phyloP scores from a whole-genome alignment of 73 alveolate species.

The Paramecium tetraurelia region DNA sequence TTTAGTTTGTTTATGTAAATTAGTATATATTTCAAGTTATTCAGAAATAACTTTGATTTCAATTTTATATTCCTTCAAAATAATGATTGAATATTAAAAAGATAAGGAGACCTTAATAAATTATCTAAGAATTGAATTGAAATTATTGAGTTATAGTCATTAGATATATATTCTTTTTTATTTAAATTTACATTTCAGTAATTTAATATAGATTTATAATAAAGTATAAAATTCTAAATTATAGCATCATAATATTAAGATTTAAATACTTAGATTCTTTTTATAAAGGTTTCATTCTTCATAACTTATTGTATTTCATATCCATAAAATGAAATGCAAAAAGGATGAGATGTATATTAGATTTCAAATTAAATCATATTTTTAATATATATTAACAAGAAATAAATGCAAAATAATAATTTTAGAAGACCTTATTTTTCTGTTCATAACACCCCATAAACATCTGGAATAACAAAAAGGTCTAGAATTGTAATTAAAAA shows the following conservation, averaged over 20 bases:
- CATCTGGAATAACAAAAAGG: neutral
- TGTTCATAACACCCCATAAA: neutral
- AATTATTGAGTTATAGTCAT: neutral
- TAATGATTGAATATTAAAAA: too few relatives aligned
- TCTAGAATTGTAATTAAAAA: neutral
- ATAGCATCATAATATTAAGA: neutral
- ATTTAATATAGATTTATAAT: neutral
- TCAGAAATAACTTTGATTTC: too few relatives aligned
- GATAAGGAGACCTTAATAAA: too few relatives aligned
- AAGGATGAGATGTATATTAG: neutral
- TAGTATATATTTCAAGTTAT: too few relatives aligned
- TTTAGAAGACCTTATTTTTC: constrained; percentile 1
- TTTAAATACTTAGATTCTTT: too few relatives aligned
- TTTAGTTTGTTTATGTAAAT: too few relatives aligned
- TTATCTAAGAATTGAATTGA: too few relatives aligned
- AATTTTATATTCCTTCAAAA: too few relatives aligned
- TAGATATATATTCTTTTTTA: neutral
- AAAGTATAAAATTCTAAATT: neutral
- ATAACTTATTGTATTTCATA: too few relatives aligned
- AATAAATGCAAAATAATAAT: neutral
- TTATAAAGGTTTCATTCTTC: too few relatives aligned
- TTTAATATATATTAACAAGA: neutral
- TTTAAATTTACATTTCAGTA: neutral
- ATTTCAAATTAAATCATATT: neutral
- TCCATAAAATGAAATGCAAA: neutral